phyloP scores from a whole-genome alignment of 2,329 filamentous ascomycete species.

The Colletotrichum godetiae region DNA sequence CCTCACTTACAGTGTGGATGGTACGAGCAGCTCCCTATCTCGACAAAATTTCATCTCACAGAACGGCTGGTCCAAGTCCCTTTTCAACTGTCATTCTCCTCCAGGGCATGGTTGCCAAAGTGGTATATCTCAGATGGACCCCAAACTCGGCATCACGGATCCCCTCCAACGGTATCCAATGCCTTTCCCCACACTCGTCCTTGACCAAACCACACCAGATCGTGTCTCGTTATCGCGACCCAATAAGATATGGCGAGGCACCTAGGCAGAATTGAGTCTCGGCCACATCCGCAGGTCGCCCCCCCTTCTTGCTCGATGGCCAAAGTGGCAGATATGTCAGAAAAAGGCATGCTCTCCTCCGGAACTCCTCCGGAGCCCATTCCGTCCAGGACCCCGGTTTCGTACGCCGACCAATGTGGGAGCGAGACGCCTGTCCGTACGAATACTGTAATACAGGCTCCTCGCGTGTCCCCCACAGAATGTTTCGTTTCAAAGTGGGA shows the following conservation, averaged over 20 bases:
- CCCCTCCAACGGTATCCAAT: slow-evolving; percentile 25
- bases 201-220: slow-evolving; percentile 10
- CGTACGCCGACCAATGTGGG: slow-evolving; percentile 25
- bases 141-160: slow-evolving; percentile 8
- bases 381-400: slow-evolving; percentile 18
- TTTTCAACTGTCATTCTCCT: slow-evolving; percentile 1
- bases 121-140: neutral
- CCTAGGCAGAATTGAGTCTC: slow-evolving; percentile 15
- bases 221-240: neutral
- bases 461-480: slow-evolving; percentile 8
- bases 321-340: neutral
- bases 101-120: slow-evolving; percentile 5
- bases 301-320: neutral
- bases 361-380: slow-evolving; percentile 7
- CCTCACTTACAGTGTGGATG: neutral
- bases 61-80: neutral
- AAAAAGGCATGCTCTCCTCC: neutral
- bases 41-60: neutral
- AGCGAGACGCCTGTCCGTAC: neutral
- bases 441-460: neutral
- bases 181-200: slow-evolving; percentile 3
- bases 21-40: neutral
- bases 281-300: slow-evolving; percentile 10
- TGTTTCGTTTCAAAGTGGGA: slow-evolving; percentile 30
- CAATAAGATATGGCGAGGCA: neutral